Conservation (phyloP, 2,329 filamentous ascomycete species). For the Aspergillus sp. region DNA sequence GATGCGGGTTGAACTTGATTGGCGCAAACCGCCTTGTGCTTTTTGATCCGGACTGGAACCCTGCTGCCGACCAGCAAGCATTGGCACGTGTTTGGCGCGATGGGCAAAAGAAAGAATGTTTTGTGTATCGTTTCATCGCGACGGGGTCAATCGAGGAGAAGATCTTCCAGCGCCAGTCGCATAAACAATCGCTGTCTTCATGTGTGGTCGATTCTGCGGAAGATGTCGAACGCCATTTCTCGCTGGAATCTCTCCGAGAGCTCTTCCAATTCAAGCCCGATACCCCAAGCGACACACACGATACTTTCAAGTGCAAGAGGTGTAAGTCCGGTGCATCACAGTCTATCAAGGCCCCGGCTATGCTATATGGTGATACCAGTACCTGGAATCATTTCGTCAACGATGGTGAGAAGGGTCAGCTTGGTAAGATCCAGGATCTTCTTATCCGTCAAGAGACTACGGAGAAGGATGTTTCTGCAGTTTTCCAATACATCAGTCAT, state of each 20-base stretch:
- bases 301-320: constrained; percentile 96
- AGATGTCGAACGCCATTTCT: constrained; percentile 95
- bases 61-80: constrained; percentile 93
- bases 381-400: constrained; percentile 99
- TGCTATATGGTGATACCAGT: constrained; percentile 95
- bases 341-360: constrained; percentile 79
- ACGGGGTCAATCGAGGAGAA: constrained; percentile 98
- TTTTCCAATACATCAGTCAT: constrained; percentile 98
- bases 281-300: constrained; percentile 88
- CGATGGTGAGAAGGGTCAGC: constrained; percentile 53
- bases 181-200: constrained; percentile 93
- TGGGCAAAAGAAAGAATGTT: constrained; percentile 98
- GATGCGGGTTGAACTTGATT: constrained; percentile 91
- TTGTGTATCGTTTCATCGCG: constrained; percentile 98
- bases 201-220: constrained; percentile 95
- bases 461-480: constrained; percentile 75
- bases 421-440: constrained; percentile 82
- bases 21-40: constrained; percentile 90
- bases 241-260: constrained; percentile 79
- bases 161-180: constrained; percentile 96
- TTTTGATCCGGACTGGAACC: constrained; percentile 98
- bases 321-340: constrained; percentile 84
- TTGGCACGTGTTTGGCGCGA: constrained; percentile 97
- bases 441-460: constrained; percentile 76
- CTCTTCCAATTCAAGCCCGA: constrained; percentile 84